Evolutionary conservation across 1,139 yeast genomes (phyloP).

Genomic region (Candida mesenterica): DNA sequence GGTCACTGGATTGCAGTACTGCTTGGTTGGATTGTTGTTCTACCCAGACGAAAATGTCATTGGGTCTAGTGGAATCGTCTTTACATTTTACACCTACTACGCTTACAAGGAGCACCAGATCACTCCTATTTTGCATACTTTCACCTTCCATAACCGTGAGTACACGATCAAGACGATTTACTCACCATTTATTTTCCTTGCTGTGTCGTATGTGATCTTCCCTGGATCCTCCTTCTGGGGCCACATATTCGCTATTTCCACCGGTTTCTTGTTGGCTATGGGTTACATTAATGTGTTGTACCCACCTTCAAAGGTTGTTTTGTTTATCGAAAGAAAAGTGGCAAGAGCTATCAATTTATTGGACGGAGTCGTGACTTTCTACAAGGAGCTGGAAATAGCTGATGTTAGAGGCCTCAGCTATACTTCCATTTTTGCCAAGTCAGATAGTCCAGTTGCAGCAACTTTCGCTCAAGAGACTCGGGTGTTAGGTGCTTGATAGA

Average conservation of each 20-base stretch:
- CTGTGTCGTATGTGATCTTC: conserved; percentile 50
- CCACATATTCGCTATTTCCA: conserved; percentile 49
- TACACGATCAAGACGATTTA: conserved; percentile 58
- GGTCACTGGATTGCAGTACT: conserved; percentile 65
- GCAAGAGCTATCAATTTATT: conserved; percentile 49
- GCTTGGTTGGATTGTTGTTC: conserved; percentile 52
- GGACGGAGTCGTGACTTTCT: conserved; percentile 52
- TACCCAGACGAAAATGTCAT: conserved; percentile 55
- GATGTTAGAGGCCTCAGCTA: conserved; percentile 41
- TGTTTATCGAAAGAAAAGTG: conserved; percentile 62
- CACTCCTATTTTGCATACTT: conserved; percentile 43
- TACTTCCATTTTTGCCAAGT: conserved; percentile 25
- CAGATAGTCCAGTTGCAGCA: not conserved
- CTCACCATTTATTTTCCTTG: conserved; percentile 56
- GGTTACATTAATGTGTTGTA: conserved; percentile 56
- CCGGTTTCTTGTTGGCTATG: conserved; percentile 50
- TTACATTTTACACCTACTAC: conserved; percentile 64
- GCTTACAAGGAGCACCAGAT: conserved; percentile 58
- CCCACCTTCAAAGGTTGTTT: conserved; percentile 66
- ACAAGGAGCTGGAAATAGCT: conserved; percentile 56
- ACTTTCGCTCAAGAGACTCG: not conserved
- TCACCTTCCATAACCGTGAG: conserved; percentile 22
- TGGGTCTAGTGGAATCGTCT: conserved; percentile 76
- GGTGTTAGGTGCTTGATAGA: not conserved
- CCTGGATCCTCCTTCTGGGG: conserved; percentile 72